A percentile compares a stretch with the other conserved stretches of the same genome.
Evolutionary conservation across 352 stramenopile species (phyloP).

Genomic region (Phytophthora megakarya): DNA sequence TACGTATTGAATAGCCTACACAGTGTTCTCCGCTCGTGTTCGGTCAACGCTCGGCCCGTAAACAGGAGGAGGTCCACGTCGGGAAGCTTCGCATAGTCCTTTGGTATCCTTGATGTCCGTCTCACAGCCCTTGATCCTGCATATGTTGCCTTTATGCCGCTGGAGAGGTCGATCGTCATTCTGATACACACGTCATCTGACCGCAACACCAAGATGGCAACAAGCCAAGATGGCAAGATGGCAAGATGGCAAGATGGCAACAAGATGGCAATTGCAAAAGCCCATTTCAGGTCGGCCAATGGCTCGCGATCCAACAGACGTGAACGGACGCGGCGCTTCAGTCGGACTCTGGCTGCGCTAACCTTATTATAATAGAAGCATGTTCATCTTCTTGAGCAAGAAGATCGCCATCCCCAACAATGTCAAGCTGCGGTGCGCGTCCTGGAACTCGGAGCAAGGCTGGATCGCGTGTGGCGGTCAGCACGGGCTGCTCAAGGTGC

Average conservation of each 20-base stretch:
- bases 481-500: constrained; percentile 93
- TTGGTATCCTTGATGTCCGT: constrained; percentile 12
- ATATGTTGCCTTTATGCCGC: constrained; percentile 21
- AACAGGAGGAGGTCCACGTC: constrained; percentile 12
- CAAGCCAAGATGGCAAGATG: constrained; percentile 4
- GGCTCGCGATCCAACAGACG: not conserved
- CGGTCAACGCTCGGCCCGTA: not conserved
- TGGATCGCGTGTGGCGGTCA: constrained; percentile 96
- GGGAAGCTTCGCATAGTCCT: constrained; percentile 2
- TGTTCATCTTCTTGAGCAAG: constrained; percentile 97
- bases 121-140: constrained; percentile 1
- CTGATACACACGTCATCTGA: not conserved
- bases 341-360: not conserved
- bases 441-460: constrained; percentile 93
- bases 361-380: constrained; percentile 25
- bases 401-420: constrained; percentile 96
- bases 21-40: not conserved
- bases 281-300: not conserved
- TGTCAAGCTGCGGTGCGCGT: constrained; percentile 88
- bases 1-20: too few species aligned
- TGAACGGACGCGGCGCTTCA: constrained; percentile 33
- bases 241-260: not conserved
- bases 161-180: constrained; percentile 18
- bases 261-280: not conserved
- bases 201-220: constrained; percentile 15